Percentiles rank a stretch among this genome's conserved stretches.
These are phyloP conservation scores for Exophiala aquamarina DNA, from an alignment of 2,329 filamentous ascomycete species.

Conservation along the genomic window DNA sequence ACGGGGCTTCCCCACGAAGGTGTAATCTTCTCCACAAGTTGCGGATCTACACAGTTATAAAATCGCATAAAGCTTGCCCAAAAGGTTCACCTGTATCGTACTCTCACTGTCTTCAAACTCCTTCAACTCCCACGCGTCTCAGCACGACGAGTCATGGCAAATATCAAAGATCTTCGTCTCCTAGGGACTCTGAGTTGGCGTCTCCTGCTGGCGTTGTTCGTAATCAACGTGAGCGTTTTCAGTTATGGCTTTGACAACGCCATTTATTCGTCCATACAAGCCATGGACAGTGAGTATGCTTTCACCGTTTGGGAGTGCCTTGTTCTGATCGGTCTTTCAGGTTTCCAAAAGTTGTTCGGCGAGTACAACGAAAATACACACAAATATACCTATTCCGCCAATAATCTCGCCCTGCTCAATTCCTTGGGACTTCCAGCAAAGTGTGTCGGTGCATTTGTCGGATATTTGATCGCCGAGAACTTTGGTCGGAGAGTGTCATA, in stretches of 20 bases:
- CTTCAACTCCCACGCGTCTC: too few relatives aligned
- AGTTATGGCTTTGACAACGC: not conserved
- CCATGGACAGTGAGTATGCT: not conserved
- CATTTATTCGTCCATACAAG: not conserved
- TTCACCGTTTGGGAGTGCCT: not conserved
- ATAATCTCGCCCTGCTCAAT: conserved; percentile 13
- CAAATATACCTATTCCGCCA: conserved; percentile 6
- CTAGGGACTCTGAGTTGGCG: not conserved
- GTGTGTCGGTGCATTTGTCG: not conserved
- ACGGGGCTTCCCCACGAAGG: too few relatives aligned
- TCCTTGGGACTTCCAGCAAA: conserved; percentile 11
- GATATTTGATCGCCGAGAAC: conserved; percentile 7
- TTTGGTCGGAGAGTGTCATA: conserved; percentile 10
- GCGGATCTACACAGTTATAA: too few relatives aligned
- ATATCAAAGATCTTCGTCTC: not conserved
- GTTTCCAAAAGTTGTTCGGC: not conserved
- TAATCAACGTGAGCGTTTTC: not conserved
- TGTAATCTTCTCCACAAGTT: too few relatives aligned
- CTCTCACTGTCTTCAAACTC: too few relatives aligned
- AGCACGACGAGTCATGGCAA: not conserved
- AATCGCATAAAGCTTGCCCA: too few relatives aligned
- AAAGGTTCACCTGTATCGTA: not conserved
- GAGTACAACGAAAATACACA: conserved; percentile 1
- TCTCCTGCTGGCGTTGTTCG: not conserved
- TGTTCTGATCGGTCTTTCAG: not conserved